Evolutionary conservation across 1,284 basidiomycete genomes (phyloP).

Genomic region (Ustilago xerochloae): DNA sequence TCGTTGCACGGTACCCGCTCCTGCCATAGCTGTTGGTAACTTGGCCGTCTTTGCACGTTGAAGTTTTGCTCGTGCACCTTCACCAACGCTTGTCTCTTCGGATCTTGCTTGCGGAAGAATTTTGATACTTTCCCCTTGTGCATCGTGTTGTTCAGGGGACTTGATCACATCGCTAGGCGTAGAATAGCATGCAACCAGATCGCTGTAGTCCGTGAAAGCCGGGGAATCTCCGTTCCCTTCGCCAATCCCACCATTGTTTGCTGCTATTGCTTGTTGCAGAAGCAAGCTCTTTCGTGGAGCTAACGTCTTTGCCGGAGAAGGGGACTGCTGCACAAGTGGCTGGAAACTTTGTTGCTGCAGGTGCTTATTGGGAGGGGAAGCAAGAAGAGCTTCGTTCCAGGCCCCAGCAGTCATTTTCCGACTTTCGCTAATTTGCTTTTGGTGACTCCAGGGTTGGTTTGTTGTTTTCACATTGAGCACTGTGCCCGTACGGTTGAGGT

Average conservation of each 20-base stretch:
- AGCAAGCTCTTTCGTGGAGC: conserved; percentile 17
- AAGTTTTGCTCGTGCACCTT: conserved; percentile 23
- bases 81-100: background rate
- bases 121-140: background rate
- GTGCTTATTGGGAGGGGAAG: conserved; percentile 27
- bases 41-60: conserved; percentile 37
- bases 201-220: conserved; percentile 31
- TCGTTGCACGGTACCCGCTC: conserved; percentile 9
- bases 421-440: too few relatives aligned
- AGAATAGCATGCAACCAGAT: conserved; percentile 38
- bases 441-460: conserved; percentile 28
- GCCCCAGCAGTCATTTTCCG: conserved; percentile 20
- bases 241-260: background rate
- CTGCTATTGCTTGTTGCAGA: conserved; percentile 20
- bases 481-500: conserved; percentile 4
- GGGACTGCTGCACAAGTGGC: background rate
- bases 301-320: background rate
- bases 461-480: conserved; percentile 28
- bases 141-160: background rate
- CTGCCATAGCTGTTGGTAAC: background rate
- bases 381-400: conserved; percentile 29
- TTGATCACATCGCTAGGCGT: conserved; percentile 20
- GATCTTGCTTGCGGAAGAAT: background rate
- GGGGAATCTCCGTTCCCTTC: conserved; percentile 8
- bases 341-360: background rate